Conservation (phyloP, 305 asterid species). For the Petunia hybrid region DNA sequence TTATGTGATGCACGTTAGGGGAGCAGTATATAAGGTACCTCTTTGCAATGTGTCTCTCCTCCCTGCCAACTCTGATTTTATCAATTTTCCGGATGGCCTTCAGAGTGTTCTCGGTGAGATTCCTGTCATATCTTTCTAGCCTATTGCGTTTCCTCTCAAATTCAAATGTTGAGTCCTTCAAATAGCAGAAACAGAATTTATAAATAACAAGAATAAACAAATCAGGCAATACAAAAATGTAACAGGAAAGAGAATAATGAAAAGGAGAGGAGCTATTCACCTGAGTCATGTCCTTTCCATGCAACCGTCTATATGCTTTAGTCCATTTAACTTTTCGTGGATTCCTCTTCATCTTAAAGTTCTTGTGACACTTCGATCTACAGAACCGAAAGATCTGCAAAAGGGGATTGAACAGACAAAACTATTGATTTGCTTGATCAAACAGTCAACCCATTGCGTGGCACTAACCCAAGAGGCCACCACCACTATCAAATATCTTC, state of each 20-base stretch:
- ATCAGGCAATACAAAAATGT: not conserved
- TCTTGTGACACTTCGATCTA: slow-evolving; percentile 90
- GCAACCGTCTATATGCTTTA: slow-evolving; percentile 80
- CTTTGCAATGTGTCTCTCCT: slow-evolving; percentile 51
- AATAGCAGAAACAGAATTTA: not conserved
- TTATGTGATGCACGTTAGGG: not conserved
- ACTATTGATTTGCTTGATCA: not conserved
- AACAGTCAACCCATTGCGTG: not conserved
- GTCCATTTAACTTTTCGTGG: slow-evolving; percentile 98
- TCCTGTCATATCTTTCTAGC: slow-evolving; percentile 86
- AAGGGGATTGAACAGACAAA: not conserved
- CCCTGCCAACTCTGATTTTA: slow-evolving; percentile 74
- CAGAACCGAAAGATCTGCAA: slow-evolving; percentile 86
- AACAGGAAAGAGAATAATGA: not conserved
- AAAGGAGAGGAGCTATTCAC: slow-evolving; percentile 40
- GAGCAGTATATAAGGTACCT: slow-evolving; percentile 51
- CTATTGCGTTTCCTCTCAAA: slow-evolving; percentile 86
- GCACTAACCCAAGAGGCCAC: not conserved
- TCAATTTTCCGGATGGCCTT: slow-evolving; percentile 80
- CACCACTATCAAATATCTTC: not conserved
- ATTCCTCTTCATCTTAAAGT: slow-evolving; percentile 96
- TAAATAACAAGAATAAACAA: not conserved
- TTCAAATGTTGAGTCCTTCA: slow-evolving; percentile 85
- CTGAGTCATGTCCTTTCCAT: slow-evolving; percentile 95
- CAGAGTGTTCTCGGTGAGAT: slow-evolving; percentile 68